Conservation (phyloP, 352 stramenopile genomes). For the Phytophthora fragariaefolia region DNA sequence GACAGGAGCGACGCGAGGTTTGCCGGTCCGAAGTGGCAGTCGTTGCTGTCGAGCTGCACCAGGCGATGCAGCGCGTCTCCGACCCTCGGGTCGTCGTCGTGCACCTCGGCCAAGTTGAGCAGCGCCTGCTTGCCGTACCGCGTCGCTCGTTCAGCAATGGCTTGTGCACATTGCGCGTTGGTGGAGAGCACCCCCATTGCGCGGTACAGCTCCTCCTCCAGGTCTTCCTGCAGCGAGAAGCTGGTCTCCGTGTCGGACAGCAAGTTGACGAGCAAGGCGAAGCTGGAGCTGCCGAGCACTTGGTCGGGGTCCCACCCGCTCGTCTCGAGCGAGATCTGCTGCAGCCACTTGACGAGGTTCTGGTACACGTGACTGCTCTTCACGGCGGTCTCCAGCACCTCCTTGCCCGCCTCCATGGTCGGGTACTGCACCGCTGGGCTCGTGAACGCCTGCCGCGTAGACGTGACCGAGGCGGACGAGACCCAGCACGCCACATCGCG, state of each 20-base stretch:
- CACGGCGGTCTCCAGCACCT: constrained; percentile 20
- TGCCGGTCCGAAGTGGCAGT: constrained; percentile 62
- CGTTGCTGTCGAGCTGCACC: constrained; percentile 48
- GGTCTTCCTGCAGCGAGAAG: constrained; percentile 45
- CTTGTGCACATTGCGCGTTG: constrained; percentile 58
- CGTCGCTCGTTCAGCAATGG: constrained; percentile 65
- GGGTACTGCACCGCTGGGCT: constrained; percentile 27
- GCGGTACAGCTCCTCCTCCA: constrained; percentile 57
- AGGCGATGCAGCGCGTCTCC: constrained; percentile 59
- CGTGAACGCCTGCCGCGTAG: constrained; percentile 61
- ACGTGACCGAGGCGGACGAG: constrained; percentile 65
- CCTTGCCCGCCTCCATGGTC: constrained; percentile 21
- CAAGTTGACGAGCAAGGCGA: constrained; percentile 67
- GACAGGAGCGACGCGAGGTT: constrained; percentile 75
- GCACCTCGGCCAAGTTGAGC: constrained; percentile 55
- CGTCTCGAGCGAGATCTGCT: constrained; percentile 42
- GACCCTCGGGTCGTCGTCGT: constrained; percentile 65
- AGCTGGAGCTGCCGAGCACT: constrained; percentile 66
- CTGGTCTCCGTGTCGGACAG: constrained; percentile 40
- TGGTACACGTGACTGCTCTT: constrained; percentile 45
- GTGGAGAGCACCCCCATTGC: constrained; percentile 59
- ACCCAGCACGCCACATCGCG: constrained; percentile 75
- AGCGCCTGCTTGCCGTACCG: constrained; percentile 77
- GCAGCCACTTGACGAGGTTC: constrained; percentile 53
- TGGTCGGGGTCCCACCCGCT: constrained; percentile 49